Evolutionary conservation across 2,329 filamentous ascomycete genomes (phyloP).

Genomic region (Cytospora piceicola): DNA sequence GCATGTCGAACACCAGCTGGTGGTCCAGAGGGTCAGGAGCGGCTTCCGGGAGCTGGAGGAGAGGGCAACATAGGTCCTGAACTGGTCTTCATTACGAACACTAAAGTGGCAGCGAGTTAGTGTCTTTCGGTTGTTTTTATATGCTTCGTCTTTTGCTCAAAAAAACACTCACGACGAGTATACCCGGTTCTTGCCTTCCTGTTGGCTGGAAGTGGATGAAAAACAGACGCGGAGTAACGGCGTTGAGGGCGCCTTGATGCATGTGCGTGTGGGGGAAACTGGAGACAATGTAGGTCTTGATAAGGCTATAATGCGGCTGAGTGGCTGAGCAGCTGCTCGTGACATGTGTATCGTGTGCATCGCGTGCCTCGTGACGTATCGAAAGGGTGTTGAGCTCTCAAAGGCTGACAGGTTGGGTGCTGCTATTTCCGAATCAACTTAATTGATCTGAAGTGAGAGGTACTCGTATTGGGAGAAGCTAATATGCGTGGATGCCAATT

Average conservation of each 20-base stretch:
- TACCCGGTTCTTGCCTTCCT: conserved; percentile 32
- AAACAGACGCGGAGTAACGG: conserved; percentile 8
- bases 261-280: background rate
- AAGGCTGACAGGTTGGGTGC: background rate
- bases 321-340: conserved; percentile 1
- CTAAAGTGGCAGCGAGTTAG: conserved; percentile 41
- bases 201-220: conserved; percentile 18
- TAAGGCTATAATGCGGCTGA: background rate
- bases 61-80: conserved; percentile 59
- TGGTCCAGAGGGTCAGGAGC: conserved; percentile 64
- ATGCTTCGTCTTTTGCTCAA: background rate
- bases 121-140: background rate
- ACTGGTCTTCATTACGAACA: conserved; percentile 57
- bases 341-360: background rate
- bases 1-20: conserved; percentile 62
- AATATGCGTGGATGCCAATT: no score
- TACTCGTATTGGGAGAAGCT: no score
- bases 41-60: conserved; percentile 57
- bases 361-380: conserved; percentile 5
- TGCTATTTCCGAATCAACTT: background rate
- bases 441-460: no score
- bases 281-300: conserved; percentile 4
- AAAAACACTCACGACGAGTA: conserved; percentile 41
- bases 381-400: background rate
- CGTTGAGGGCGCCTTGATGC: background rate